Conservation (phyloP, 441 rosid species). For the Gossypium schwendimanii region DNA sequence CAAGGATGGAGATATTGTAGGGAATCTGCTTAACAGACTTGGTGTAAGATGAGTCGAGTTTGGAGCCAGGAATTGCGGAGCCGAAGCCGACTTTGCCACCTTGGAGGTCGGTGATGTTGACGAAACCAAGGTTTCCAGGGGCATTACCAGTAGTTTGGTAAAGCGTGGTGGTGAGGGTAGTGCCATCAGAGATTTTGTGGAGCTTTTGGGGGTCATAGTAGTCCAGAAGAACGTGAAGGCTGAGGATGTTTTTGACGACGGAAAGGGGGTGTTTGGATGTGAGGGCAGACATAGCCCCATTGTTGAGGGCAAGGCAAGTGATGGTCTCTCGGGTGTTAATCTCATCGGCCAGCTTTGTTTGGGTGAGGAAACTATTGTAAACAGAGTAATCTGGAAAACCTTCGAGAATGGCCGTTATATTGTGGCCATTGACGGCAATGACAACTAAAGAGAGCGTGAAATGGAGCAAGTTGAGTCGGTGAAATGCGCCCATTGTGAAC, state of each 20-base stretch:
- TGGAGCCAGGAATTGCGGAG: constrained; percentile 72
- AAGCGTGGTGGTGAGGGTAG: constrained; percentile 70
- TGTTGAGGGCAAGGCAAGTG: constrained; percentile 63
- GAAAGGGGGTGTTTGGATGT: constrained; percentile 59
- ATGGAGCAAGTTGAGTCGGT: constrained; percentile 16
- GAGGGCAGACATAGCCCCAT: constrained; percentile 66
- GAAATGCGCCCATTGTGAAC: constrained; percentile 25
- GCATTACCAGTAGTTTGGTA: constrained; percentile 88
- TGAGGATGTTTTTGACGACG: constrained; percentile 59
- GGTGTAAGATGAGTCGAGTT: constrained; percentile 65
- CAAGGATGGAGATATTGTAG: constrained; percentile 64
- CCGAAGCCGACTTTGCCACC: constrained; percentile 87
- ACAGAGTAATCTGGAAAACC: constrained; percentile 57
- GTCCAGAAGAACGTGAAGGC: constrained; percentile 71
- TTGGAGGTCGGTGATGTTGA: constrained; percentile 70
- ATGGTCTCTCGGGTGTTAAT: constrained; percentile 77
- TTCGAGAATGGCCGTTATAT: constrained; percentile 64
- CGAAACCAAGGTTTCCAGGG: constrained; percentile 69
- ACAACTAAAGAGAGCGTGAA: constrained; percentile 25
- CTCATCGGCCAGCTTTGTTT: constrained; percentile 83
- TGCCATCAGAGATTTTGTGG: constrained; percentile 65
- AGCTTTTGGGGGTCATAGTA: constrained; percentile 72
- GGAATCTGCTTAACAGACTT: constrained; percentile 74
- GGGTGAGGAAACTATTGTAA: constrained; percentile 57
- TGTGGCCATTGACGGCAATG: constrained; percentile 37